Percentiles rank a stretch among this genome's conserved stretches.
phyloP scores from a whole-genome alignment of 2,329 filamentous ascomycete species.

The Podosphaera leucotricha region DNA sequence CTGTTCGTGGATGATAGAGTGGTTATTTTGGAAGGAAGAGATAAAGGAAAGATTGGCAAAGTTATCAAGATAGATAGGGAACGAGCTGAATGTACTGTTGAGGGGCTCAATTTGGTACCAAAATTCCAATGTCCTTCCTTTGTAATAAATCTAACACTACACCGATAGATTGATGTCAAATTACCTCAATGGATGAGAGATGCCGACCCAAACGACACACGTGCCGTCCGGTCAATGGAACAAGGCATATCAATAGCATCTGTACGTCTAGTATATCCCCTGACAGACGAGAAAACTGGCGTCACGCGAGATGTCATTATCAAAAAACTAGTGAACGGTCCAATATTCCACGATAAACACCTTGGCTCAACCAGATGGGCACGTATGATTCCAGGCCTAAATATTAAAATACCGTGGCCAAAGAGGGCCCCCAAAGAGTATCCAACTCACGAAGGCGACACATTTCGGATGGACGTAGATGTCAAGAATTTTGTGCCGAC shows the following conservation, averaged over 20 bases:
- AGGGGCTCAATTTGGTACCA: constrained; percentile 37
- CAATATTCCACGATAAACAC: constrained; percentile 25
- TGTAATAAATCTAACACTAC: constrained; percentile 1
- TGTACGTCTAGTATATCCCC: constrained; percentile 60
- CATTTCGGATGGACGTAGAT: constrained; percentile 52
- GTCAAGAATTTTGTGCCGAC: constrained; percentile 55
- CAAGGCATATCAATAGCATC: constrained; percentile 41
- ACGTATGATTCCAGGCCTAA: constrained; percentile 44
- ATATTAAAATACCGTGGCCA: constrained; percentile 59
- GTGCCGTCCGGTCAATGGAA: constrained; percentile 23
- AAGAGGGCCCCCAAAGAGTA: constrained; percentile 24
- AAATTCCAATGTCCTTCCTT: not conserved
- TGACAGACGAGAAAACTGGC: constrained; percentile 42
- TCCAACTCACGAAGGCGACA: constrained; percentile 41
- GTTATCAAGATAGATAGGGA: constrained; percentile 32
- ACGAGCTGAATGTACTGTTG: constrained; percentile 34
- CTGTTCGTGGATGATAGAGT: constrained; percentile 54
- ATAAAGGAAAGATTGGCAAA: constrained; percentile 65
- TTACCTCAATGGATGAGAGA: constrained; percentile 19
- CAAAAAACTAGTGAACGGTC: constrained; percentile 36
- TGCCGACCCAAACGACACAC: constrained; percentile 17
- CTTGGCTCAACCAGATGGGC: constrained; percentile 25
- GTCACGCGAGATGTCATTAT: constrained; percentile 51
- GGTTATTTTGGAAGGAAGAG: constrained; percentile 51
- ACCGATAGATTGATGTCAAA: constrained; percentile 18